Evolutionary conservation across 164 flowering plant genomes (phyloP).

Genomic region (Annona cherimola): DNA sequence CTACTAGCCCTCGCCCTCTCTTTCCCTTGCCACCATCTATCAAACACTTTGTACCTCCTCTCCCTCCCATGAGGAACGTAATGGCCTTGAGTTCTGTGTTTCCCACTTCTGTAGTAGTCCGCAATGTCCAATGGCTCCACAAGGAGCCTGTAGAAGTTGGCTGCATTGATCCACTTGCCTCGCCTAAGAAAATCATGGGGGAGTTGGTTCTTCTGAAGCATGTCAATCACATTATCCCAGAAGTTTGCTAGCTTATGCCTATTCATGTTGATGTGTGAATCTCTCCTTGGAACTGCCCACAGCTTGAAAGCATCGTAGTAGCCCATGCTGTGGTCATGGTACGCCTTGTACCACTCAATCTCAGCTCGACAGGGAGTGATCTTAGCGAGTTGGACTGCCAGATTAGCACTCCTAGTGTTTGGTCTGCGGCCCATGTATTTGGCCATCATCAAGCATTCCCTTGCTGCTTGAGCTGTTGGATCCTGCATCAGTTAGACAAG

Average conservation of each 20-base stretch:
- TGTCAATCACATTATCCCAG: conserved; percentile 51
- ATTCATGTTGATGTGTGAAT: conserved; percentile 42
- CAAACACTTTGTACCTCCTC: conserved; percentile 56
- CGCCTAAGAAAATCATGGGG: conserved; percentile 58
- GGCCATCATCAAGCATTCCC: conserved; percentile 47
- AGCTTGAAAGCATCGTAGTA: conserved; percentile 74
- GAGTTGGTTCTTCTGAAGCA: conserved; percentile 53
- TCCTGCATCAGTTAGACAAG: conserved; percentile 23
- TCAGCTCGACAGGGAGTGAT: conserved; percentile 52
- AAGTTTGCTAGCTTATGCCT: conserved; percentile 50
- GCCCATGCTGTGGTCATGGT: conserved; percentile 62
- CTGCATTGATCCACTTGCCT: conserved; percentile 59
- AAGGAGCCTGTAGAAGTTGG: conserved; percentile 60
- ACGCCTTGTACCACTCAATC: conserved; percentile 74
- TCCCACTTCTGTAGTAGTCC: conserved; percentile 46
- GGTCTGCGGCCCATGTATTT: conserved; percentile 42
- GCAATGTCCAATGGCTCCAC: conserved; percentile 88
- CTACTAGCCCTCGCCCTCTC: conserved; percentile 21
- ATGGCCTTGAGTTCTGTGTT: conserved; percentile 47
- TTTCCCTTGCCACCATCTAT: conserved; percentile 57
- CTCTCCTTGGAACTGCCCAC: conserved; percentile 37
- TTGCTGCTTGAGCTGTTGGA: conserved; percentile 16
- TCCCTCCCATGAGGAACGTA: conserved; percentile 51
- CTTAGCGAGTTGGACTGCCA: conserved; percentile 45
- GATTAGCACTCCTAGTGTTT: conserved; percentile 43